A percentile compares a stretch with the other conserved stretches of the same genome.
Conservation (phyloP, 129 eudicot species). For the Flaveria sonorensis region DNA sequence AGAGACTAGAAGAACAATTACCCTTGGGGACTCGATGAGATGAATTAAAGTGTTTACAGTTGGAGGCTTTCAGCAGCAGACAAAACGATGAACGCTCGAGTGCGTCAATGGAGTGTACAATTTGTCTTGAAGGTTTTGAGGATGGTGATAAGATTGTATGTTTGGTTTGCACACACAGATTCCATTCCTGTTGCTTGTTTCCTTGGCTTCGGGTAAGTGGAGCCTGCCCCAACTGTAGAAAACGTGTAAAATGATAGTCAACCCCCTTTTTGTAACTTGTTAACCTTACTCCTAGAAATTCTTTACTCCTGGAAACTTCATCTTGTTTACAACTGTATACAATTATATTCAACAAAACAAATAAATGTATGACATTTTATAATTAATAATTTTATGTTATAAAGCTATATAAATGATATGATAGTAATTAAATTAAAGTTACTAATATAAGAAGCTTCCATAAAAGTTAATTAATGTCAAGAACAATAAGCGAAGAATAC, state of each 20-base stretch:
- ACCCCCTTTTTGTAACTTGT: not conserved
- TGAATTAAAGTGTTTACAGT: conserved; percentile 42
- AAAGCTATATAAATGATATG: no score
- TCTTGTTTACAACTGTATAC: no score
- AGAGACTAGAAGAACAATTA: conserved; percentile 21
- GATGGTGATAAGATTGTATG: conserved; percentile 58
- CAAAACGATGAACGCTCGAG: conserved; percentile 33
- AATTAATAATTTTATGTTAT: no score
- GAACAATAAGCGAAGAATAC: no score
- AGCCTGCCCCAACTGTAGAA: conserved; percentile 88
- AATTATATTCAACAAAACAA: no score
- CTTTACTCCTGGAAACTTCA: no score
- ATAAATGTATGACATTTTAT: no score
- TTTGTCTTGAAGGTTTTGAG: conserved; percentile 68
- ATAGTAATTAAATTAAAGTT: no score
- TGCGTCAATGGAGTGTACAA: conserved; percentile 60
- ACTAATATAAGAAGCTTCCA: no score
- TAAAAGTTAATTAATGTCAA: no score
- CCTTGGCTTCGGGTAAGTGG: conserved; percentile 80
- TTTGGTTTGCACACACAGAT: conserved; percentile 65
- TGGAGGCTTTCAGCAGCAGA: conserved; percentile 38
- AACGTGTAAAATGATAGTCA: conserved; percentile 1
- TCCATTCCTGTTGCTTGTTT: conserved; percentile 64
- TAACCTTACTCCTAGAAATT: not conserved
- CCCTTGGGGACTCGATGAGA: conserved; percentile 56